Percentiles rank a stretch among this genome's conserved stretches.
Evolutionary conservation across 2,329 filamentous ascomycete species (phyloP).

Genomic region (Dothidotthia symphoricarpi): DNA sequence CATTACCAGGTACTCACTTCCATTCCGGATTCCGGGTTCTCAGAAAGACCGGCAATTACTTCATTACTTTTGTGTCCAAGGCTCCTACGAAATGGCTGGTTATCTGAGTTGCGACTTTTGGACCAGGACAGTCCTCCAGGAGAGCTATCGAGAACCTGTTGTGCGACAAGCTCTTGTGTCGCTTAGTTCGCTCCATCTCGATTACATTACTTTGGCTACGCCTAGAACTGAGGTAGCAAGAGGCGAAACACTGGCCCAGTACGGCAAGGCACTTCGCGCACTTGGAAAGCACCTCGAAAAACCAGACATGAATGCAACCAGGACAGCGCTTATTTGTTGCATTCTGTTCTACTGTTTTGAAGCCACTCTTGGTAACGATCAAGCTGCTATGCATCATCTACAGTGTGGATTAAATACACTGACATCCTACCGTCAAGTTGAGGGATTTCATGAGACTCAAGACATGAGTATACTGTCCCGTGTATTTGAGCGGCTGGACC

Average conservation of each 20-base stretch:
- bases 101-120: conserved; percentile 5
- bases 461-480: conserved; percentile 1
- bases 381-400: conserved; percentile 5
- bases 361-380: conserved; percentile 1
- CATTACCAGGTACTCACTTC: conserved; percentile 5
- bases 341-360: conserved; percentile 8
- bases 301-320: not conserved
- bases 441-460: not conserved
- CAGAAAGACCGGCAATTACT: conserved; percentile 7
- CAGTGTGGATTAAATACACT: conserved; percentile 3
- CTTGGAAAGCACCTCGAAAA: conserved; percentile 2
- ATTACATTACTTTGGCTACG: conserved; percentile 1
- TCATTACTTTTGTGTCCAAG: conserved; percentile 9
- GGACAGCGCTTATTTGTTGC: conserved; percentile 3
- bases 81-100: conserved; percentile 3
- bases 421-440: no score
- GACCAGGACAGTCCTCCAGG: conserved; percentile 4
- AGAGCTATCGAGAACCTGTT: conserved; percentile 3
- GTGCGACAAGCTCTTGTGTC: conserved; percentile 5
- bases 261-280: conserved; percentile 4
- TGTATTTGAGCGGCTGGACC: conserved; percentile 4
- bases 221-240: conserved; percentile 1
- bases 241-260: conserved; percentile 2
- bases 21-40: conserved; percentile 5
- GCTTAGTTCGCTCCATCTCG: conserved; percentile 5